phyloP scores from a whole-genome alignment of 1,284 basidiomycete genomes.

The Meripilus lineatus region DNA sequence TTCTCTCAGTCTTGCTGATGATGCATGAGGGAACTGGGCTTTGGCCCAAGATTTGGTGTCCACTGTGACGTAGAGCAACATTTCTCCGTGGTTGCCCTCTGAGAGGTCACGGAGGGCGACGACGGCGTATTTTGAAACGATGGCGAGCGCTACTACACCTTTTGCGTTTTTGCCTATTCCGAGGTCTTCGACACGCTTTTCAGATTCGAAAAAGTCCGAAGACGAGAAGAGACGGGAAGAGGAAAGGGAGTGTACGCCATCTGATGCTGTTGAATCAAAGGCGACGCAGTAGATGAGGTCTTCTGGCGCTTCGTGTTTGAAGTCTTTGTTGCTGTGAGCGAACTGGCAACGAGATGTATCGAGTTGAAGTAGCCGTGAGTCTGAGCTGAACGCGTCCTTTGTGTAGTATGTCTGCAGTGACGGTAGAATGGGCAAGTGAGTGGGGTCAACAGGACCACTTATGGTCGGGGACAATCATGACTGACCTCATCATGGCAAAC shows the following conservation, averaged over 20 bases:
- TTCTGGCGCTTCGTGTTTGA: constrained; percentile 66
- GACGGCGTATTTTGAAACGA: constrained; percentile 87
- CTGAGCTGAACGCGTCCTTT: constrained; percentile 69
- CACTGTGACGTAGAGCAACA: constrained; percentile 81
- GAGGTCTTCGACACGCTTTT: constrained; percentile 70
- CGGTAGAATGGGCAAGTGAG: not conserved
- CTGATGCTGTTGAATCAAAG: constrained; percentile 56
- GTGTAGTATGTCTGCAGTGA: constrained; percentile 75
- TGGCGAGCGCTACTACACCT: constrained; percentile 85
- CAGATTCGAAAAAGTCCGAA: constrained; percentile 74
- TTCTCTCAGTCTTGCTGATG: constrained; percentile 72
- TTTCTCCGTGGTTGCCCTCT: constrained; percentile 52
- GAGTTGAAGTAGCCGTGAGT: constrained; percentile 52
- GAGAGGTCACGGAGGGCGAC: constrained; percentile 74
- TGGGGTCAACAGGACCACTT: constrained; percentile 3
- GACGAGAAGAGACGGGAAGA: constrained; percentile 77
- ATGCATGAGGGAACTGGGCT: constrained; percentile 83
- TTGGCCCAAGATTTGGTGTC: constrained; percentile 81
- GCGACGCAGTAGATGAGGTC: constrained; percentile 86
- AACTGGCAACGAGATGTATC: constrained; percentile 81
- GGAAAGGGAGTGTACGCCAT: constrained; percentile 48
- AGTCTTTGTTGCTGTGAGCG: constrained; percentile 77
- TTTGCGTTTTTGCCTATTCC: constrained; percentile 80
- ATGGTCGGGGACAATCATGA: constrained; percentile 1
- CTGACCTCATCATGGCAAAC: constrained; percentile 75